These are phyloP conservation scores for Gentiana straminea DNA, from an alignment of 257 asterid genomes.

Conservation along the genomic window DNA sequence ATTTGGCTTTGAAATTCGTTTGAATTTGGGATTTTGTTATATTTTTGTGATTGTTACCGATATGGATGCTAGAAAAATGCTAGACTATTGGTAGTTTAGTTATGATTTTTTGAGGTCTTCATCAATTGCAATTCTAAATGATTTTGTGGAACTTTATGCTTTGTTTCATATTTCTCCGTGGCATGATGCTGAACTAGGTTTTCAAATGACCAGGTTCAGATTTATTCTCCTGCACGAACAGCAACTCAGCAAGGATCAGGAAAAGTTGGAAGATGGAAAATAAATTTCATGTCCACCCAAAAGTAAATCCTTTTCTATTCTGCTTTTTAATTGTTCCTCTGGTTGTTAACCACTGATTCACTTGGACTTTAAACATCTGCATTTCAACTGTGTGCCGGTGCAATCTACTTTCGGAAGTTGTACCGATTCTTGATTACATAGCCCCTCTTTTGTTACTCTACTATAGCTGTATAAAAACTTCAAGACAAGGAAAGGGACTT, in stretches of 20 bases:
- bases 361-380: too few species aligned
- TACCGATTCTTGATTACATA: too few species aligned
- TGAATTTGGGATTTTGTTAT: neutral
- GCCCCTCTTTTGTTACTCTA: too few species aligned
- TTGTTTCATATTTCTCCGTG: neutral
- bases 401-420: too few species aligned
- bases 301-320: slow-evolving; percentile 41
- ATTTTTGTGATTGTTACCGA: neutral
- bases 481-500: too few species aligned
- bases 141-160: neutral
- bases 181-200: neutral
- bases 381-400: too few species aligned
- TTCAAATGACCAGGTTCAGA: slow-evolving; percentile 44
- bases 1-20: neutral
- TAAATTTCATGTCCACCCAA: slow-evolving; percentile 83
- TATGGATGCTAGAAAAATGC: neutral
- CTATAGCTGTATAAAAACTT: too few species aligned
- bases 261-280: slow-evolving; percentile 91
- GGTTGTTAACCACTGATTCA: too few species aligned
- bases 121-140: neutral
- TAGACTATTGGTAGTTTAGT: neutral
- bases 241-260: slow-evolving; percentile 98
- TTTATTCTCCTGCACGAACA: slow-evolving; percentile 91
- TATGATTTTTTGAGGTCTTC: neutral
- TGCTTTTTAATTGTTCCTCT: too few species aligned